A percentile compares a stretch with the other conserved stretches of the same genome.
Evolutionary conservation across 805 yeast genomes (phyloP).

Genomic region (Metschnikowia matae): DNA sequence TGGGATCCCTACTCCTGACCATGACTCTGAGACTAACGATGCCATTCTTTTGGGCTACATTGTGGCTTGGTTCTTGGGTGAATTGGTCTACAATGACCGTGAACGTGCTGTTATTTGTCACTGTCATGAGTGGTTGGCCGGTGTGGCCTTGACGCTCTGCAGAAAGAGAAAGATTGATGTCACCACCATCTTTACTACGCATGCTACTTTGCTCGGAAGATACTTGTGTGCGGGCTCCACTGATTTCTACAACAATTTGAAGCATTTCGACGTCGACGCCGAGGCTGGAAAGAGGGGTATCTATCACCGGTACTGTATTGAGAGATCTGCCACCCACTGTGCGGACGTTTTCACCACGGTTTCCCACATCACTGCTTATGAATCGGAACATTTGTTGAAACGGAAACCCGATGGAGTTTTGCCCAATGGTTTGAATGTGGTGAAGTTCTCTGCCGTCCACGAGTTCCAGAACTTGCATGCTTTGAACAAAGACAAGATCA

Average conservation of each 20-base stretch:
- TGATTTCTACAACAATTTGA: conserved; percentile 90
- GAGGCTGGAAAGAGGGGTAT: conserved; percentile 98
- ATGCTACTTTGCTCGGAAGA: conserved; percentile 92
- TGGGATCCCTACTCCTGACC: conserved; percentile 90
- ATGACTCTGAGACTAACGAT: conserved; percentile 84
- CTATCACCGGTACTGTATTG: conserved; percentile 94
- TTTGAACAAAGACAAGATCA: conserved; percentile 80
- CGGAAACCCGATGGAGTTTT: conserved; percentile 97
- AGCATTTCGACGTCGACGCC: conserved; percentile 88
- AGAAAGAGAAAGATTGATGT: conserved; percentile 88
- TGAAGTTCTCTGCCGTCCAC: conserved; percentile 94
- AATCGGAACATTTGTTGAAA: conserved; percentile 85
- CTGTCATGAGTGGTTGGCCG: conserved; percentile 98
- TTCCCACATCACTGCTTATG: conserved; percentile 95
- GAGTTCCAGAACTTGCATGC: conserved; percentile 98
- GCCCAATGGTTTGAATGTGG: conserved; percentile 94
- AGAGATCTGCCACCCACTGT: conserved; percentile 92
- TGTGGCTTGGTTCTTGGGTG: conserved; percentile 97
- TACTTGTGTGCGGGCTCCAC: conserved; percentile 95
- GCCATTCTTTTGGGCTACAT: conserved; percentile 89
- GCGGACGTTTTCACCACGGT: conserved; percentile 98
- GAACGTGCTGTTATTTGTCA: conserved; percentile 90
- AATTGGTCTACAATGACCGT: conserved; percentile 76
- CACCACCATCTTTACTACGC: conserved; percentile 94
- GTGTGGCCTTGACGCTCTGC: conserved; percentile 90